Base-by-base conservation (phyloP, 805 yeast genomes). In the Saturnispora halmiae region DNA sequence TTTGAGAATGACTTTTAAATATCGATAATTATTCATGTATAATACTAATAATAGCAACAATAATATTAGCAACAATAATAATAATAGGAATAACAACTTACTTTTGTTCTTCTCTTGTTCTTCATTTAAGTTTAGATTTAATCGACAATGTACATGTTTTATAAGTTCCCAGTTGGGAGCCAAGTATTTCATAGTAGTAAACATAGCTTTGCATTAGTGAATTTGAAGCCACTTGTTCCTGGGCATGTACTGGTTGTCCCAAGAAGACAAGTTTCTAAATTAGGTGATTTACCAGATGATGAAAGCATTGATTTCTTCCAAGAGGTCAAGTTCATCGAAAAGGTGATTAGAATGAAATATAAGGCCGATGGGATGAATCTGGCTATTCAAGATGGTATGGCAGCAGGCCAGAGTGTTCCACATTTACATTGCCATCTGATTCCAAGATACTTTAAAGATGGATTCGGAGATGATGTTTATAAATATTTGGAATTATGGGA, bases 161-260 rank as follows among this genome's bases (percentile, higher is more conserved):
- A 71, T 50, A 69, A 67, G 48, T 76, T 68, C 46, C 59, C 68
- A 0, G 84, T 79, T 28, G 74, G 69, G 33, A 60, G 66, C 4
- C 84, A 79, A 50, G 82, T 78, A 21, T 52, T 58, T 37, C 77
- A 71, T 68, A 66, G 65, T 47, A 69, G 94, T 2, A 69, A 72
- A 44, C 66, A 72, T 57, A 72, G 92, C 1, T 94, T 68, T 64
- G 96, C 95, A 0, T 61, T 92, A 35, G 98, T 94, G 21, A 92
- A 92, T 58, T 59, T 94, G 38, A 85, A 85, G 58, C 99, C 99
- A 0, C 65, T 94, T 38, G 83, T 86, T 0, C 92, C 95, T 0
- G 98, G 98, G 1, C 99, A 92, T 64, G 90, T 87, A 0, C 66
- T 92, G 11, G 77, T 92, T 10, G 90, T 87, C 4, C 97, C 97